These are phyloP conservation scores for Xylaria sp. DNA, from an alignment of 2,329 filamentous ascomycete species.

Conservation along the genomic window DNA sequence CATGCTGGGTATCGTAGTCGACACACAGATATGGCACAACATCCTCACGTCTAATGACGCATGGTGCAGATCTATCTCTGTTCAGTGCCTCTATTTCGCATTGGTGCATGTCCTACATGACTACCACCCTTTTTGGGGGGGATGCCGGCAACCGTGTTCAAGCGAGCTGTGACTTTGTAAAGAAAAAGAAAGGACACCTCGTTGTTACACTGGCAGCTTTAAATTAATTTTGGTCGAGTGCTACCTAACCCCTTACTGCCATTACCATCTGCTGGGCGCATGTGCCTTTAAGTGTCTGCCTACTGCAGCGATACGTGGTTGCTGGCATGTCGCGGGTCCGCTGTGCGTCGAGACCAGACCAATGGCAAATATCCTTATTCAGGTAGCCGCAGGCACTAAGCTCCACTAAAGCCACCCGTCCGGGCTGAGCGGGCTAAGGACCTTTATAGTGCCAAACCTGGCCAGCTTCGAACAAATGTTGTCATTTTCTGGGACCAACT, in stretches of 20 bases:
- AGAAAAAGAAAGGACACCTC: conserved; percentile 19
- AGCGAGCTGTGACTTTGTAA: not conserved
- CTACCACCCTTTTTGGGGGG: conserved; percentile 19
- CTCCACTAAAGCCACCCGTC: conserved; percentile 24
- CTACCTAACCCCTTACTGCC: not conserved
- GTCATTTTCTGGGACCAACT: conserved; percentile 30
- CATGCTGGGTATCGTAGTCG: not conserved
- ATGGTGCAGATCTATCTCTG: conserved; percentile 24
- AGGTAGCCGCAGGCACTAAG: conserved; percentile 4
- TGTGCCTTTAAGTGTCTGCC: not conserved
- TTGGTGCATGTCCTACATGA: conserved; percentile 14
- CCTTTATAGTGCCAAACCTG: conserved; percentile 7
- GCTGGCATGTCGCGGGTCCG: conserved; percentile 3
- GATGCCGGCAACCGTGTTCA: conserved; percentile 14
- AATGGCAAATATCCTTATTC: conserved; percentile 7
- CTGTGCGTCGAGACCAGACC: conserved; percentile 2
- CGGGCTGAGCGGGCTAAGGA: conserved; percentile 9
- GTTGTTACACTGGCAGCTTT: conserved; percentile 3
- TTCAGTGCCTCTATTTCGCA: conserved; percentile 15
- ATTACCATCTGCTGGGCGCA: not conserved
- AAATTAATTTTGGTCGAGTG: not conserved
- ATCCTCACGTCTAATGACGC: conserved; percentile 10
- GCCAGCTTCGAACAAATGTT: conserved; percentile 22
- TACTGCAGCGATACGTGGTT: not conserved
- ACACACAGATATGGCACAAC: not conserved